Evolutionary conservation across 2,329 filamentous ascomycete species (phyloP).

Genomic region (Microdochium paspali): DNA sequence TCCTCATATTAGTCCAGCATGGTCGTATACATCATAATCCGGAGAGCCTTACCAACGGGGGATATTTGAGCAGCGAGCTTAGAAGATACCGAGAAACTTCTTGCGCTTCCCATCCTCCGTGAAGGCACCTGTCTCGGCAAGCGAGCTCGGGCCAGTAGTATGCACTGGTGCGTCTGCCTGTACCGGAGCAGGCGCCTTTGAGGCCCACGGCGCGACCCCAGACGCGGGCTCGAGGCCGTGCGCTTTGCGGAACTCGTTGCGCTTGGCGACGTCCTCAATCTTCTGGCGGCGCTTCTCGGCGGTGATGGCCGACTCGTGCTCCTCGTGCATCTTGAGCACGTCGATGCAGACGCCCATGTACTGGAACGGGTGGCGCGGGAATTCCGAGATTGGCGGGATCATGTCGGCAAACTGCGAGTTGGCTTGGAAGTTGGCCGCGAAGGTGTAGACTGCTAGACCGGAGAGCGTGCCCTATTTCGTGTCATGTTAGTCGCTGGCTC

Average conservation of each 20-base stretch:
- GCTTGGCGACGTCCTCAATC: slow-evolving; percentile 81
- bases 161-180: not conserved
- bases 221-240: slow-evolving; percentile 59
- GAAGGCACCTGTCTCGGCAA: slow-evolving; percentile 14
- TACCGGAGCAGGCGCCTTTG: not conserved
- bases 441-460: slow-evolving; percentile 61
- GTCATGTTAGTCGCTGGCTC: too few relatives aligned
- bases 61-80: slow-evolving; percentile 10
- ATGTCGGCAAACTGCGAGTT: slow-evolving; percentile 74
- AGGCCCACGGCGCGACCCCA: slow-evolving; percentile 10
- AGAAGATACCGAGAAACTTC: slow-evolving; percentile 84
- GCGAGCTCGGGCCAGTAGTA: slow-evolving; percentile 6
- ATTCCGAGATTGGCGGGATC: slow-evolving; percentile 60
- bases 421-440: slow-evolving; percentile 67
- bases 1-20: not conserved
- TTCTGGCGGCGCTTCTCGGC: slow-evolving; percentile 62
- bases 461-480: slow-evolving; percentile 55
- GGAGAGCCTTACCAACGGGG: too few relatives aligned
- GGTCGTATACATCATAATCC: slow-evolving; percentile 3
- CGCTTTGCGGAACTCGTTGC: slow-evolving; percentile 73
- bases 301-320: slow-evolving; percentile 59
- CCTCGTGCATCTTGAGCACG: slow-evolving; percentile 68
- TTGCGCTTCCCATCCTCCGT: slow-evolving; percentile 41
- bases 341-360: slow-evolving; percentile 57
- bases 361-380: slow-evolving; percentile 59